phyloP scores from a whole-genome alignment of 169 alveolate genomes.

The Eimeria sp. region DNA sequence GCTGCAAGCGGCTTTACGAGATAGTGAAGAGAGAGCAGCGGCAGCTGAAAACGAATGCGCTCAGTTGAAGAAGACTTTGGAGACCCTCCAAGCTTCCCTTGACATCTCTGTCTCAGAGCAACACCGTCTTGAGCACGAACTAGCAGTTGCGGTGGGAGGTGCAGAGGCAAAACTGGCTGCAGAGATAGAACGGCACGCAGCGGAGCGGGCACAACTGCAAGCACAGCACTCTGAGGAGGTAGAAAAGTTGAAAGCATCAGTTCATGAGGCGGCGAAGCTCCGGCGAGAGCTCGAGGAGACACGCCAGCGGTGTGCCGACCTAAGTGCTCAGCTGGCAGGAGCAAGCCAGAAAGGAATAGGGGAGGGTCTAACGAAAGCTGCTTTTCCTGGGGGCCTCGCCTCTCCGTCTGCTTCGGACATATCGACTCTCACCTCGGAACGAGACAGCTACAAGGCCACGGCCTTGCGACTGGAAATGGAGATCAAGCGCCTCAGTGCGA shows the following conservation, averaged over 20 bases:
- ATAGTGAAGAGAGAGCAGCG: constrained; percentile 17
- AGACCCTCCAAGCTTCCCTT: background rate
- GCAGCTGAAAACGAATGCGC: constrained; percentile 49
- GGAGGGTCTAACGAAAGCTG: background rate
- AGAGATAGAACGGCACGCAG: constrained; percentile 11
- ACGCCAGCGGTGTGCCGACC: constrained; percentile 54
- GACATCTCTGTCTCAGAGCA: constrained; percentile 10
- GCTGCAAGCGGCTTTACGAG: constrained; percentile 26
- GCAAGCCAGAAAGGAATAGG: background rate
- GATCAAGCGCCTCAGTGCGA: constrained; percentile 43
- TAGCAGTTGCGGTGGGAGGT: background rate
- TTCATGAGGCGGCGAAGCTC: constrained; percentile 5
- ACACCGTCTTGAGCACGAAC: constrained; percentile 22
- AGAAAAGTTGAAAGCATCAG: background rate
- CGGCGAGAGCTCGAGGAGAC: constrained; percentile 22
- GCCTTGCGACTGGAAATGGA: constrained; percentile 58
- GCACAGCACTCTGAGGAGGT: constrained; percentile 19
- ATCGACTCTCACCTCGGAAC: constrained; percentile 68
- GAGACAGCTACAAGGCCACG: constrained; percentile 62
- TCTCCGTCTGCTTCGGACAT: constrained; percentile 60
- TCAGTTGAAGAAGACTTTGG: background rate
- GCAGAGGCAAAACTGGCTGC: constrained; percentile 50
- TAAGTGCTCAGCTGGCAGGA: constrained; percentile 40
- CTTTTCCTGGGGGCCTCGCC: background rate
- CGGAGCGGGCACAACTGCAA: constrained; percentile 3